Percentiles rank a stretch among this genome's conserved stretches.
phyloP scores from a whole-genome alignment of 164 flowering plant genomes.

The Umbellularia californica region DNA sequence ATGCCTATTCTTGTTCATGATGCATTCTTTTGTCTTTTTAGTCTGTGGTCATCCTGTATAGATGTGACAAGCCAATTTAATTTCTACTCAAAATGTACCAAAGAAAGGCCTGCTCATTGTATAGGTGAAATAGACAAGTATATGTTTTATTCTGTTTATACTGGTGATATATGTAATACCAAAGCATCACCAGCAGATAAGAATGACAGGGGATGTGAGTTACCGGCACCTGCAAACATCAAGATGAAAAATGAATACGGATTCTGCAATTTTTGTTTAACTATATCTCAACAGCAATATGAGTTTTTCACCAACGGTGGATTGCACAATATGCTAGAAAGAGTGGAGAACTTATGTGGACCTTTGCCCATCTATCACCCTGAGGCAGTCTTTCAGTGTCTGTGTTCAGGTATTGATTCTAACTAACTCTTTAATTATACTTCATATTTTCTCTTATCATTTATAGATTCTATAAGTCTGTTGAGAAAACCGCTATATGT shows the following conservation, averaged over 20 bases:
- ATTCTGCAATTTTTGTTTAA: slow-evolving; percentile 17
- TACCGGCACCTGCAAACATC: slow-evolving; percentile 11
- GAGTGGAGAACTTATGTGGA: slow-evolving; percentile 47
- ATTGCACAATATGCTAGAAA: slow-evolving; percentile 47
- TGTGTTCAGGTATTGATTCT: slow-evolving; percentile 58
- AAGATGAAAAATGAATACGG: slow-evolving; percentile 17
- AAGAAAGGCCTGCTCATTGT: slow-evolving; percentile 11
- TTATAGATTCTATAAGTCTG: neutral
- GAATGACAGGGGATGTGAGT: slow-evolving; percentile 12
- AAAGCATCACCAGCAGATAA: slow-evolving; percentile 21
- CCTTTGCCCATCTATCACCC: slow-evolving; percentile 76
- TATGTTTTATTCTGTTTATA: slow-evolving; percentile 23
- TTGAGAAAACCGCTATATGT: neutral
- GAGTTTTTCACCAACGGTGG: slow-evolving; percentile 20
- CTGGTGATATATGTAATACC: slow-evolving; percentile 19
- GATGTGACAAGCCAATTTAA: slow-evolving; percentile 21
- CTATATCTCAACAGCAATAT: slow-evolving; percentile 19
- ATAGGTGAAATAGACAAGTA: slow-evolving; percentile 12
- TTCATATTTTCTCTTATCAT: neutral
- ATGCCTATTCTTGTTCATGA: slow-evolving; percentile 53
- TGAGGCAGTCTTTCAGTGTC: slow-evolving; percentile 54
- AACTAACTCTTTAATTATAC: neutral
- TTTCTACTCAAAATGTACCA: slow-evolving; percentile 7
- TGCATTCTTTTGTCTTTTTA: slow-evolving; percentile 49
- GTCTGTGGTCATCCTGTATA: slow-evolving; percentile 42